phyloP scores from a whole-genome alignment of 169 alveolate species.

The Plasmodium vinckei region DNA sequence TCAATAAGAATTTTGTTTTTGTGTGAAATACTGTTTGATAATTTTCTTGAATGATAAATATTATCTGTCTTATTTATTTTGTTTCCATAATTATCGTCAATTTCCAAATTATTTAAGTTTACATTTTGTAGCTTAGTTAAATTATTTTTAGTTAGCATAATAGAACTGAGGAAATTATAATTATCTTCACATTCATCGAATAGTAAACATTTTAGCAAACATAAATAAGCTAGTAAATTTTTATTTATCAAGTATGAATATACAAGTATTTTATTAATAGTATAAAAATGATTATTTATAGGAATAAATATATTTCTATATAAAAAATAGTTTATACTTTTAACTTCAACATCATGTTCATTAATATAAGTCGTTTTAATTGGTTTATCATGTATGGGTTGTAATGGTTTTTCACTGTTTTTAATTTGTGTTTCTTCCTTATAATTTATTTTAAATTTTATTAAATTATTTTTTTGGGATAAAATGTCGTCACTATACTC shows the following conservation, averaged over 20 bases:
- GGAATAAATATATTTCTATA: conserved; percentile 40
- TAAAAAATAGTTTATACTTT: conserved; percentile 29
- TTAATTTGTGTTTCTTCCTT: background rate
- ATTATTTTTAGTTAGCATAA: background rate
- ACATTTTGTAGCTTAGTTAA: background rate
- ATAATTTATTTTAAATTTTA: conserved; percentile 2
- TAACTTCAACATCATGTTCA: background rate
- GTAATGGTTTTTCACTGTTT: background rate
- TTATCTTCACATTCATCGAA: conserved; percentile 23
- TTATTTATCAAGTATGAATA: conserved; percentile 19
- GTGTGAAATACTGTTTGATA: too few species aligned
- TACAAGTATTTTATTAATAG: conserved; percentile 19
- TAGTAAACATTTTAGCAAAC: conserved; percentile 17
- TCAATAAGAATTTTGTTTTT: background rate
- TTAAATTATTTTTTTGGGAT: background rate
- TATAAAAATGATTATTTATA: conserved; percentile 34
- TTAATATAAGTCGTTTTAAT: background rate
- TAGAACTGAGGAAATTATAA: background rate
- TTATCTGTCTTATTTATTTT: background rate
- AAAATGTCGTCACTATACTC: too few species aligned
- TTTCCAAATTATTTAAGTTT: too few species aligned
- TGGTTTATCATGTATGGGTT: background rate
- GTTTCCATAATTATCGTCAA: background rate
- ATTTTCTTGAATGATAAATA: too few species aligned
- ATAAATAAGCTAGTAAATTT: conserved; percentile 22